A percentile compares a stretch with the other conserved stretches of the same genome.
phyloP scores from a whole-genome alignment of 129 eudicot species.

The Dittrichia graveolens region DNA sequence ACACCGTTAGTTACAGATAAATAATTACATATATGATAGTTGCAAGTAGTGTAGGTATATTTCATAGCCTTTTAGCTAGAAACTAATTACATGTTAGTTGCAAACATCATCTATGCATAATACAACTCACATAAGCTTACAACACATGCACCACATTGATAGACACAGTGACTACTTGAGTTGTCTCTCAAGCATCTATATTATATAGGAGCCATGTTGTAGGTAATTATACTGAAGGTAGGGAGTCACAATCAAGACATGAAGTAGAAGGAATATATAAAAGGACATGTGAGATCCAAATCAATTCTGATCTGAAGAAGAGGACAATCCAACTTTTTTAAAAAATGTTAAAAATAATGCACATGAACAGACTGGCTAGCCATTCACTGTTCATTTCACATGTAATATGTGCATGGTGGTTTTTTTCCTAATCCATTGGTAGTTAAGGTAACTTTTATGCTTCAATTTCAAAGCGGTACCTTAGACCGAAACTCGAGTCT shows the following conservation, averaged over 20 bases:
- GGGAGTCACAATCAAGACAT: constrained; percentile 28
- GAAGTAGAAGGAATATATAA: constrained; percentile 27
- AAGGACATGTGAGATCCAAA: constrained; percentile 24
- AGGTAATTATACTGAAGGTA: constrained; percentile 25
- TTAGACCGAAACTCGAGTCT: neutral
- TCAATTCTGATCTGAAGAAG: constrained; percentile 21
- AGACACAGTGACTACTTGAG: neutral
- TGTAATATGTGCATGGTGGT: constrained; percentile 21
- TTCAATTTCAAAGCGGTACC: too few relatives aligned
- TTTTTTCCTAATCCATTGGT: constrained; percentile 11
- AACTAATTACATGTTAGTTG: neutral
- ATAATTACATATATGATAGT: neutral
- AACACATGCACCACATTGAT: constrained; percentile 1
- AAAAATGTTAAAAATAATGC: constrained; percentile 12
- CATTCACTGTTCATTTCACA: constrained; percentile 30
- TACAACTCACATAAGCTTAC: neutral
- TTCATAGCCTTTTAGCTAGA: neutral
- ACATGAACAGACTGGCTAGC: constrained; percentile 38
- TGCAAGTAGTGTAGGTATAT: neutral
- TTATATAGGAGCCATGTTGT: constrained; percentile 24
- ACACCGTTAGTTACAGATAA: too few relatives aligned
- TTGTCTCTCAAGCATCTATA: constrained; percentile 4
- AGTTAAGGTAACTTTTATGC: neutral
- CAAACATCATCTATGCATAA: neutral
- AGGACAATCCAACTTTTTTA: constrained; percentile 35